phyloP scores from a whole-genome alignment of 805 yeast genomes.

The Saccharomycopsis babjevae region DNA sequence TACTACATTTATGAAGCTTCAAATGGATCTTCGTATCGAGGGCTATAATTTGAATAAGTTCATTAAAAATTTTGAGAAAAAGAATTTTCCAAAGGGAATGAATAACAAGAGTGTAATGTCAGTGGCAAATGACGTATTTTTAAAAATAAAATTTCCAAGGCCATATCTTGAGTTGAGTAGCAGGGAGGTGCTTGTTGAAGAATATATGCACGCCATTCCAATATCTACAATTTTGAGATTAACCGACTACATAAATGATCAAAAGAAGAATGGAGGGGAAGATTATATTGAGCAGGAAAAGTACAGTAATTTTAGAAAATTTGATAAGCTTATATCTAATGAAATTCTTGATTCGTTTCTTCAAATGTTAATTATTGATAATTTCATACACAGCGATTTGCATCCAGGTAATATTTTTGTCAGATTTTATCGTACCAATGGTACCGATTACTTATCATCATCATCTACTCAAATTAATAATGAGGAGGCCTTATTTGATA shows the following conservation, averaged over 20 bases:
- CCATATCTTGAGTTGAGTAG: conserved; percentile 60
- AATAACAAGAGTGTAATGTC: conserved; percentile 1
- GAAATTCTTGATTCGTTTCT: conserved; percentile 84
- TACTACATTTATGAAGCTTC: conserved; percentile 74
- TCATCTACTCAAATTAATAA: conserved; percentile 9
- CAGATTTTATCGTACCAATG: conserved; percentile 45
- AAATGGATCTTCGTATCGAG: conserved; percentile 83
- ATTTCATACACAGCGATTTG: conserved; percentile 91
- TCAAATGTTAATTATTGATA: conserved; percentile 85
- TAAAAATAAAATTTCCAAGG: conserved; percentile 60
- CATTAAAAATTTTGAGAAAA: conserved; percentile 50
- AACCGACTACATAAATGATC: conserved; percentile 20
- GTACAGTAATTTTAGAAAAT: conserved; percentile 11
- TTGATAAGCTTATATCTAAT: conserved; percentile 64
- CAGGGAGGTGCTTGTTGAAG: conserved; percentile 73
- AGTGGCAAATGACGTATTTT: not conserved
- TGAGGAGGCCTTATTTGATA: conserved; percentile 27
- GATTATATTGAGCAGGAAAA: conserved; percentile 32
- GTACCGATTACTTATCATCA: conserved; percentile 1
- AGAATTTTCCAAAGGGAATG: conserved; percentile 20
- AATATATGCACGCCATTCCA: conserved; percentile 72
- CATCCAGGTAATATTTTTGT: conserved; percentile 95
- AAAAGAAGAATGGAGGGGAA: conserved; percentile 22
- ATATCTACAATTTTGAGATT: conserved; percentile 59
- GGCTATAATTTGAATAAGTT: conserved; percentile 70